These are phyloP conservation scores for Cubamyces sp. DNA, from an alignment of 768 basidiomycete genomes.

Conservation along the genomic window DNA sequence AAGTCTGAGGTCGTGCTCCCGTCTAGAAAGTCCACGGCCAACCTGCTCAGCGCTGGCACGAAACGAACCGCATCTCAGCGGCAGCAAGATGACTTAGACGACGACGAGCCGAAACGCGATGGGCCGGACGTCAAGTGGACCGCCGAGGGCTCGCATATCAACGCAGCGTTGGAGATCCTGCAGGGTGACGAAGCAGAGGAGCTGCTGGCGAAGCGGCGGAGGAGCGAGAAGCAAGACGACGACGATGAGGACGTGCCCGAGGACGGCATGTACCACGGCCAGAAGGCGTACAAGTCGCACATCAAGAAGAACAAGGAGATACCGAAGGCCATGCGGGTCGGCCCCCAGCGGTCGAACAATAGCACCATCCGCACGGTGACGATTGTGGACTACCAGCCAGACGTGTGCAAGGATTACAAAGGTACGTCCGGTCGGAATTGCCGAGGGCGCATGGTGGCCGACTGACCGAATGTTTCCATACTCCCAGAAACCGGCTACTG, in stretches of 20 bases:
- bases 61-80: slow-evolving; percentile 61
- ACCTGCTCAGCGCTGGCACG: slow-evolving; percentile 78
- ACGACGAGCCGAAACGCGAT: slow-evolving; percentile 50
- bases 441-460: slow-evolving; percentile 6
- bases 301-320: slow-evolving; percentile 82
- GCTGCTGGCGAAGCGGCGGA: slow-evolving; percentile 69
- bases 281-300: slow-evolving; percentile 79
- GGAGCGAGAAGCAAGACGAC: slow-evolving; percentile 55
- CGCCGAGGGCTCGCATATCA: slow-evolving; percentile 71
- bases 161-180: slow-evolving; percentile 73
- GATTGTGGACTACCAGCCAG: slow-evolving; percentile 96
- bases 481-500: slow-evolving; percentile 93
- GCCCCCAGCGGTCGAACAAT: slow-evolving; percentile 69
- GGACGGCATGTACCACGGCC: slow-evolving; percentile 87
- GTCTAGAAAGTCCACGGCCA: slow-evolving; percentile 64
- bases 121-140: slow-evolving; percentile 80
- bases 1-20: slow-evolving; percentile 81
- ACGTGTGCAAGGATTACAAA: slow-evolving; percentile 99
- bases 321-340: slow-evolving; percentile 87
- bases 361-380: slow-evolving; percentile 93
- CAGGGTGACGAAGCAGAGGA: slow-evolving; percentile 84
- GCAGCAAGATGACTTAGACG: slow-evolving; percentile 54
- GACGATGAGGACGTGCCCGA: slow-evolving; percentile 67
- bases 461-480: slow-evolving; percentile 8
- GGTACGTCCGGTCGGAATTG: slow-evolving; percentile 52